Percentiles rank a stretch among this genome's conserved stretches.
These are phyloP conservation scores for Daldinia loculata DNA, from an alignment of 495 filamentous ascomycete species.

Conservation along the genomic window DNA sequence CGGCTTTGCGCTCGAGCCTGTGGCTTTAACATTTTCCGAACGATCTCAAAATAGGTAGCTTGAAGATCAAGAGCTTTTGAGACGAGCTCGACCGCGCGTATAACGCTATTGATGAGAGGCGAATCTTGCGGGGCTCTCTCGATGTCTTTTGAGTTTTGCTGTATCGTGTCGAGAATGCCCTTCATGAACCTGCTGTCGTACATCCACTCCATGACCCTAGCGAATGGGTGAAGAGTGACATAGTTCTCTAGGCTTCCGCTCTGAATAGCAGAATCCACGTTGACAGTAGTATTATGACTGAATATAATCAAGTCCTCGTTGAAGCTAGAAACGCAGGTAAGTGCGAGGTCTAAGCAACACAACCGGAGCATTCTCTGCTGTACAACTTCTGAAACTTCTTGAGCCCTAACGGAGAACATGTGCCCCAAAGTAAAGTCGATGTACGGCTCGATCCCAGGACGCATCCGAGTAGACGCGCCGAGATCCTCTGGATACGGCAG, in stretches of 20 bases:
- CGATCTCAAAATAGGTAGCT: constrained; percentile 87
- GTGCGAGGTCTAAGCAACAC: constrained; percentile 80
- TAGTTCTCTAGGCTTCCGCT: constrained; percentile 77
- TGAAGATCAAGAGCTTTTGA: constrained; percentile 83
- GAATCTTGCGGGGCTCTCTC: constrained; percentile 72
- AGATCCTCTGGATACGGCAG: constrained; percentile 88
- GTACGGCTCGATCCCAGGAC: constrained; percentile 86
- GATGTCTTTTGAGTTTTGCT: constrained; percentile 74
- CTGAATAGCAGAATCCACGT: constrained; percentile 75
- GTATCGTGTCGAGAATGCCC: constrained; percentile 76
- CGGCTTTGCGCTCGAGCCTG: constrained; percentile 44
- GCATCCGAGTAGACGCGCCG: constrained; percentile 77
- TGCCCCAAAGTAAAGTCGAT: constrained; percentile 86
- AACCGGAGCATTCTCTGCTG: constrained; percentile 76
- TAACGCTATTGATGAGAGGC: constrained; percentile 74
- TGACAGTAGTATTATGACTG: constrained; percentile 74
- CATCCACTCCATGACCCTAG: constrained; percentile 94
- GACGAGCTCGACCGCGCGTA: constrained; percentile 81
- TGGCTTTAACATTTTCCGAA: constrained; percentile 74
- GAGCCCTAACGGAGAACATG: constrained; percentile 70
- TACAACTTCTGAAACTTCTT: constrained; percentile 65
- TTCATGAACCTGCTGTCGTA: constrained; percentile 90
- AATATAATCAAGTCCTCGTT: constrained; percentile 90
- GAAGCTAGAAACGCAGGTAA: constrained; percentile 78
- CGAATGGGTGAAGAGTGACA: constrained; percentile 86